Base-by-base conservation (phyloP, 495 filamentous ascomycete species). In the Neurospora hispaniola region DNA sequence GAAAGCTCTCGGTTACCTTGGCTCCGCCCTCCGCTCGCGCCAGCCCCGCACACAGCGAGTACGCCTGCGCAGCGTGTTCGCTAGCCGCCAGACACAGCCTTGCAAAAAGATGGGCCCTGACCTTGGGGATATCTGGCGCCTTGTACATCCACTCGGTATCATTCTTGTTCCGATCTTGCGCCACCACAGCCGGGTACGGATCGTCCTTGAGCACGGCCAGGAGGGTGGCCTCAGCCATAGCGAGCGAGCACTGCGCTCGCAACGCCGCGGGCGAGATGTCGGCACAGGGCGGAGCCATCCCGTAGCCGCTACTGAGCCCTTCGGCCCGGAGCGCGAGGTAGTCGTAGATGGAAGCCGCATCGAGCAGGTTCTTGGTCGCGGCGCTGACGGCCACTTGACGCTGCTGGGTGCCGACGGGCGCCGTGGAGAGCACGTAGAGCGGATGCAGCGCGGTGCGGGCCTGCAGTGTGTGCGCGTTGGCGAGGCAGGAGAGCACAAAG, bases 91-190 rank as follows among this genome's bases (percentile, higher is more conserved):
- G 85, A 80, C 94, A 99, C 16, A 98, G 82, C 8, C 95, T 84
- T 2, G 93, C 93, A 75, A 96, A 97, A 5, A 98, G 84, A 76
- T 94, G 88, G 0, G 93, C 95, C 27, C 94, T 88, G 23, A 98
- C 93, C 76, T 93, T 94, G 35, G 93, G 93, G 38, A 97, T 92
- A 70, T 92, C 89, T 14, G 94, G 93, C 1, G 91, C 87, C 77
- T 90, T 91, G 75, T 94, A 92, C 93, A 97, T 97, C 94, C 94
- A 97, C 75, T 96, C 94, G 42, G 86, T 91, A 79, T 94, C 92
- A 74, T 91, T 89, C 39, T 89, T 86, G 76, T 96, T 94, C 42
- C 93, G 86, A 68, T 89, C 88, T 72, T 93, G 91, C 12, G 92
- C 88, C 41, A 93, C 90, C 16, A 88, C 87, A 3, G 89, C 89